Evolutionary conservation across 2,329 filamentous ascomycete species (phyloP), one percentile per base, ranked within the genome.

Genomic region (Hymenoscyphus fructigenus): DNA sequence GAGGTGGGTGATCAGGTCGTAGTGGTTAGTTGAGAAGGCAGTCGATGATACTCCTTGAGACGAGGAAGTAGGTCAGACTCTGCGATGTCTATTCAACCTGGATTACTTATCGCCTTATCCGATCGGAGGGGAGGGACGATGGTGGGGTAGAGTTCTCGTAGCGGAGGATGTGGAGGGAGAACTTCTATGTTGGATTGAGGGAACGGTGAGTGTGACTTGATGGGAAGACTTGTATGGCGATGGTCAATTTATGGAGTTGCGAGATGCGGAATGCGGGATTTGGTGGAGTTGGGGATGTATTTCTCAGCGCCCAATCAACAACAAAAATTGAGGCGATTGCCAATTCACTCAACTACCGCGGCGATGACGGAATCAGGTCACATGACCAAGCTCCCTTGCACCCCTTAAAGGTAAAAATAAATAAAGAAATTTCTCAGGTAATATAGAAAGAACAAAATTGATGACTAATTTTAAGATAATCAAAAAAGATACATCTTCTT

Each of bases 101-200:
- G 50, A 44, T 66, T 36, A 61, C 63, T 65, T 65, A 63, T 63
- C 59, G 14, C 10, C 59, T 53, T 60, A 53, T 60, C 38, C 15
- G 59, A 60, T 60, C 23, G 14, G 26, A 50, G 36, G 34, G 57
- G 28, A 34, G 14, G 57, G 57, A n/a, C 29, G 57, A 57, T 57
- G 53, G 53, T 28, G 59, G 26, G 38, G 59, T 53, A 50, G 41
- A 41, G 26, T 7, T 17, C 26, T 50, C 2, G 14, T 50, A 10
- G 59, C 28, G 41, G 3, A 20, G 10, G 26, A 5, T 32, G 17
- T 32, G 32, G 29, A 26, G 20, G 20, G 9, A 23, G 44, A n/a
- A n/a, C n/a, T 50, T 7, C 5, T 12, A 1, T 50, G 44, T 4
- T 23, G 10, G 57, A 1, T 23, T 50, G 32, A 12, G 23, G 26